Evolutionary conservation across 169 alveolate genomes (phyloP), one percentile per base, ranked within the genome.

Genomic region (Plasmodium berghei): DNA sequence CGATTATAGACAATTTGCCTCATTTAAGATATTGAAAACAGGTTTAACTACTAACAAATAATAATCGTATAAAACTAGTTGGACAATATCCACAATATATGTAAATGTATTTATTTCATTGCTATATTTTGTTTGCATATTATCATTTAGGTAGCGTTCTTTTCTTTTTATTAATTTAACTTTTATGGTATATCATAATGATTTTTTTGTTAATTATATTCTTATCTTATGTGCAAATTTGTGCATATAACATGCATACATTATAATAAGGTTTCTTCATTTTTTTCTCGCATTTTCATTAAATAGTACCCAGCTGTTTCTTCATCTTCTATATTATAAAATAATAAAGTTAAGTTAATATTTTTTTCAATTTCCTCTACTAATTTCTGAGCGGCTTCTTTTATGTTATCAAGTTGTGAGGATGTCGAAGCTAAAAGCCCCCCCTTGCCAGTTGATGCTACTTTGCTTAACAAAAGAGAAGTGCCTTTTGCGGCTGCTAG

Each of bases 301-400:
- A 85, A 85, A 22, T 85, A 70, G 42, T 85, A 85, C 16, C 91
- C 87, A 18, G 91, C 91, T 18, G 91, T 26, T 70, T 85, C 91
- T 64, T 85, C 91, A 12, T 85, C 91, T 4, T 85, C 87, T 61
- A 85, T 70, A 59, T 70, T 69, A 52, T 85, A 85, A 85, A 85
- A 85, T 62, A 85, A 61, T 45, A 85, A 61, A 54, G 75, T 59
- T 42, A 85, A 48, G 46, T 71, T 71, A 42, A 85, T 42, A 42
- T 69, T 85, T 42, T 85, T 69, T 85, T 85, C 91, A 70, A 85
- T 85, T 85, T 85, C 91, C 54, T 85, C 91, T 22, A 85, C 69
- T 24, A 85, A 59, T 59, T 85, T 85, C 40, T 85, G 91, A 5
- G 91, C 91, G 56, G 91, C 87, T 64, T 85, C 87, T 58, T 85